phyloP scores from a whole-genome alignment of 768 basidiomycete genomes.

The Pisolithus microcarpus region DNA sequence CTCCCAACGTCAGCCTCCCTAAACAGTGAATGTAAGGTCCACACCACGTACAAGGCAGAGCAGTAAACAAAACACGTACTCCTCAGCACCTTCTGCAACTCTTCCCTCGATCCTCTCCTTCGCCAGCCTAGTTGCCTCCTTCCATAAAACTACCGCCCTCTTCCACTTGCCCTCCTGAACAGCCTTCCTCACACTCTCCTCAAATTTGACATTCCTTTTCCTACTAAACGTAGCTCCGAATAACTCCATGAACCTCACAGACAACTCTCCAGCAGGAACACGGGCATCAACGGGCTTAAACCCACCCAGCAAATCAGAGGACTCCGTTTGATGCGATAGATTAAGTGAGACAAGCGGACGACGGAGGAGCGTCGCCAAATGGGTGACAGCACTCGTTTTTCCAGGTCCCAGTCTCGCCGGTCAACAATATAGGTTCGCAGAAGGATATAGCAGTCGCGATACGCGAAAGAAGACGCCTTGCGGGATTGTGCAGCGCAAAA shows the following conservation, averaged over 20 bases:
- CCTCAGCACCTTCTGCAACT: conserved; percentile 17
- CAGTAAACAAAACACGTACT: conserved; percentile 12
- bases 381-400: conserved; percentile 88
- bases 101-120: conserved; percentile 49
- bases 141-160: conserved; percentile 76
- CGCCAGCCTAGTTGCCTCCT: conserved; percentile 64
- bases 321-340: conserved; percentile 93
- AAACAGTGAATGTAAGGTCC: not conserved
- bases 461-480: conserved; percentile 69
- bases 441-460: conserved; percentile 68
- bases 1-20: conserved; percentile 14
- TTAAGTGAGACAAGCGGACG: conserved; percentile 83
- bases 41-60: not conserved
- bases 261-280: conserved; percentile 62
- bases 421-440: conserved; percentile 80
- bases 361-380: conserved; percentile 73
- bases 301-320: conserved; percentile 88
- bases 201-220: conserved; percentile 82
- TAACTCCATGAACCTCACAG: conserved; percentile 68
- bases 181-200: conserved; percentile 73
- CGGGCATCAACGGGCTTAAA: conserved; percentile 94
- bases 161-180: conserved; percentile 82
- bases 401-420: conserved; percentile 99
- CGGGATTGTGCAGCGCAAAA: conserved; percentile 87
- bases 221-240: conserved; percentile 86